These are phyloP conservation scores for Acanthamoeba lenticulata DNA, from an alignment of 208 protist genomes.

Conservation along the genomic window DNA sequence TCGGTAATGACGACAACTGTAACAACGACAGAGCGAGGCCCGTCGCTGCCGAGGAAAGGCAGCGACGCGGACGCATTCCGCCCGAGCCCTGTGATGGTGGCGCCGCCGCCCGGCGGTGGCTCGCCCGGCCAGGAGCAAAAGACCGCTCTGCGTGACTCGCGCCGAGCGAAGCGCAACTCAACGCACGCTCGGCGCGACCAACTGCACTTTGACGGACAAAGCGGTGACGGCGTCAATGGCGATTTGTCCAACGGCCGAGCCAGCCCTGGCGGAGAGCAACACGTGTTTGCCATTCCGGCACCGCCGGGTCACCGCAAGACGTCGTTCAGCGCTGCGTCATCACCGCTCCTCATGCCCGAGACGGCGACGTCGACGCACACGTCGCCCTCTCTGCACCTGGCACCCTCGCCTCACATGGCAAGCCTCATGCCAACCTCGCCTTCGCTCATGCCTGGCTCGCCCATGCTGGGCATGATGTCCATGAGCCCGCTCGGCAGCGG, in stretches of 20 bases:
- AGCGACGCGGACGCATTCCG: neutral
- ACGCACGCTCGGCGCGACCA: neutral
- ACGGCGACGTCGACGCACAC: neutral
- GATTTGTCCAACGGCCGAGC: neutral
- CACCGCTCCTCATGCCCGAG: neutral
- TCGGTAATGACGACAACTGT: too few species aligned
- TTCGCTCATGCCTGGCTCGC: neutral
- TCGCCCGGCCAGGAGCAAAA: neutral
- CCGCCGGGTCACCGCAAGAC: neutral
- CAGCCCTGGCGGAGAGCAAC: neutral
- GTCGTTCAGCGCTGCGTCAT: neutral
- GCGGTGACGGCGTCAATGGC: neutral
- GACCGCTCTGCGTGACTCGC: neutral
- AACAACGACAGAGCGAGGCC: too few species aligned
- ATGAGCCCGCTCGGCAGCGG: neutral
- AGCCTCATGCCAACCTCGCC: too few species aligned
- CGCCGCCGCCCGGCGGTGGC: too few species aligned
- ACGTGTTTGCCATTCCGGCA: neutral
- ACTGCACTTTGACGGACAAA: neutral
- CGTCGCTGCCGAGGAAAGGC: neutral
- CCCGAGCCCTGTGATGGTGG: too few species aligned
- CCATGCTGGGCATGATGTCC: neutral
- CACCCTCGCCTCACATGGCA: neutral
- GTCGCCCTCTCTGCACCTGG: too few species aligned
- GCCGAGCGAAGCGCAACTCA: neutral